Base-by-base conservation (phyloP, 1,284 basidiomycete species). In the Inonotus obliquus region DNA sequence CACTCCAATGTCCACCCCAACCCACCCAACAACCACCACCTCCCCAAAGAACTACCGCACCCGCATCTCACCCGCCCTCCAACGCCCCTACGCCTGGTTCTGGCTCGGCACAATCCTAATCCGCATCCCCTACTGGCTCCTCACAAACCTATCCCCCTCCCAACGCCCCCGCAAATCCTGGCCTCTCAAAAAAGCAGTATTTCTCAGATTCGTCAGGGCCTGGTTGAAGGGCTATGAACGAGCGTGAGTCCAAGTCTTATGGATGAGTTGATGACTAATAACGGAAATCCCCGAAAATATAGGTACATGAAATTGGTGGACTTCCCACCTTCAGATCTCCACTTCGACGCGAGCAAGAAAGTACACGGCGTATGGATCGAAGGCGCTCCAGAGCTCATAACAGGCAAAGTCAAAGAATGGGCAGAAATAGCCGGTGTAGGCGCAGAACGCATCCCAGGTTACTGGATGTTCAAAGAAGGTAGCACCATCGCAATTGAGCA, bases 371-470 rank as follows among this genome's bases (percentile, higher is more conserved):
- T 62, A 29, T 73, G 72, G 29, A 73, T 76, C n/a, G 76, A 79
- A 63, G 79, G 79, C 32, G 73, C 85, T 13, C 85, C 82, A 83
- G 75, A 72, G n/a, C 70, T 82, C n/a, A 67, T 87, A 45, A 73
- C 70, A 0, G 83, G 78, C 2, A 76, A 82, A 41, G 69, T 86
- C 49, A 70, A 78, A 60, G 67, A 68, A 23, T 81, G 73, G 74
- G 77, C 79, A 7, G 67, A 70, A 11, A 68, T 71, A n/a, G 74
- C 78, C 7, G 67, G 72, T 4, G 79, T 85, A 19, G 57, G 69
- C 2, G 71, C 79, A 0, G 68, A 75, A 35, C 74, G 74, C 23
- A 76, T 86, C 38, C 80, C 84, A 5, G 84, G 82, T 2, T 86
- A 85, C 66, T 85, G 84, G 83, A 71, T 77, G 37, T 76, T 79